Evolutionary conservation across 345 rosid species (phyloP), one percentile per base, ranked within the genome.

Genomic region (Laguncularia racemosa): DNA sequence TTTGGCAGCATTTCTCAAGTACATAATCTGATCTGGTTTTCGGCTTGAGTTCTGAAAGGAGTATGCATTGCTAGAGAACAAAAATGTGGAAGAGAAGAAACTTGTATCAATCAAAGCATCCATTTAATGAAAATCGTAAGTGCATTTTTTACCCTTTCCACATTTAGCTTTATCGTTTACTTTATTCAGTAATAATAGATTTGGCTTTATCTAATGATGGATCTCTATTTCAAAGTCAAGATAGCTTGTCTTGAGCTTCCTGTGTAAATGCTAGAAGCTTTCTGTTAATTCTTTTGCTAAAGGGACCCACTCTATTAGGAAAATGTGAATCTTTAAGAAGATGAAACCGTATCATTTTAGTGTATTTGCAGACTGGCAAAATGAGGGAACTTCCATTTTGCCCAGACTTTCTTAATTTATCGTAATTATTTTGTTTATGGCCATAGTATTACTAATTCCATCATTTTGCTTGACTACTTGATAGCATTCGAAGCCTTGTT

Each of bases 401-500:
- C 18, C 14, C 17, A 16, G 56, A 45, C 44, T 63, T 23, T 21
- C 18, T 46, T 20, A 26, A 45, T 44, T n/a, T 0, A 16, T 15
- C 18, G 10, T 12, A 15, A 20, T 14, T 15, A 1, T 10, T 2
- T 7, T 44, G 15, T 59, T 49, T 28, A n/a, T 17, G 33, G 1
- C 18, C 1, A 14, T 54, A 50, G 43, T 15, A 13, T 10, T 38
- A 17, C 50, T 28, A 16, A 12, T 50, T 59, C 14, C 15, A 20
- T 21, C 50, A 38, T 48, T 51, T 33, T 50, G 5, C 28, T 17
- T 59, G 60, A 17, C 44, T 75, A 12, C 15, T 65, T 14, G 50
- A 53, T 76, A 92, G 98, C 96, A 71, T 89, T 92, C 52, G 98
- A 89, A 77, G 81, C 82, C 46, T 70, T 80, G 56, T 69, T 55